Conservation (phyloP, 306 rosid species). For the Senna siamea region DNA sequence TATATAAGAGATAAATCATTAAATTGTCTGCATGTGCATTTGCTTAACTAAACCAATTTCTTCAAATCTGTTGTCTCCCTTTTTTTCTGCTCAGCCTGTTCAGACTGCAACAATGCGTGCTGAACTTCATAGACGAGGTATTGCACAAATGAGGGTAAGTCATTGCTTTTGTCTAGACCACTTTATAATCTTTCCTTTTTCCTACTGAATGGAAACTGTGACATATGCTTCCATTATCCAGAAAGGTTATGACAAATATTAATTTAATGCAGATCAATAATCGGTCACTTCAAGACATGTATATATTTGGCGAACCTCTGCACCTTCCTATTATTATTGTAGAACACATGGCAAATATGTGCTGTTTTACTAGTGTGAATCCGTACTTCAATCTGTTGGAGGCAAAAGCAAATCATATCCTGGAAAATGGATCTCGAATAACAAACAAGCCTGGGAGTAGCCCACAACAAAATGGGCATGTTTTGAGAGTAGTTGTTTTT, state of each 20-base stretch:
- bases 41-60: conserved; percentile 16
- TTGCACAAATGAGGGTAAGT: conserved; percentile 86
- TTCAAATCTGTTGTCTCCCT: conserved; percentile 3
- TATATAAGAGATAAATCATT: conserved; percentile 17
- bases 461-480: conserved; percentile 50
- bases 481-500: conserved; percentile 79
- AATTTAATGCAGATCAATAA: conserved; percentile 74
- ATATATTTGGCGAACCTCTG: conserved; percentile 72
- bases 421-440: conserved; percentile 52
- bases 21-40: conserved; percentile 17
- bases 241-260: neutral
- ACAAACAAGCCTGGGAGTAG: conserved; percentile 45
- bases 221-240: conserved; percentile 1
- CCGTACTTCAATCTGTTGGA: conserved; percentile 62
- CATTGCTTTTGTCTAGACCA: conserved; percentile 15
- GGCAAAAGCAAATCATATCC: conserved; percentile 42
- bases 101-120: conserved; percentile 76
- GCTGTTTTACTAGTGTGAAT: conserved; percentile 56
- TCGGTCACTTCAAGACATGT: conserved; percentile 86
- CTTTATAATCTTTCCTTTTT: conserved; percentile 24
- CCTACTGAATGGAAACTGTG: conserved; percentile 26
- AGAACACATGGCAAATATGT: conserved; percentile 70
- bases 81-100: conserved; percentile 64
- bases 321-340: conserved; percentile 72
- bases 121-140: conserved; percentile 88